Evolutionary conservation across 1,284 basidiomycete genomes (phyloP).

Genomic region (Trichosporon ovoides): DNA sequence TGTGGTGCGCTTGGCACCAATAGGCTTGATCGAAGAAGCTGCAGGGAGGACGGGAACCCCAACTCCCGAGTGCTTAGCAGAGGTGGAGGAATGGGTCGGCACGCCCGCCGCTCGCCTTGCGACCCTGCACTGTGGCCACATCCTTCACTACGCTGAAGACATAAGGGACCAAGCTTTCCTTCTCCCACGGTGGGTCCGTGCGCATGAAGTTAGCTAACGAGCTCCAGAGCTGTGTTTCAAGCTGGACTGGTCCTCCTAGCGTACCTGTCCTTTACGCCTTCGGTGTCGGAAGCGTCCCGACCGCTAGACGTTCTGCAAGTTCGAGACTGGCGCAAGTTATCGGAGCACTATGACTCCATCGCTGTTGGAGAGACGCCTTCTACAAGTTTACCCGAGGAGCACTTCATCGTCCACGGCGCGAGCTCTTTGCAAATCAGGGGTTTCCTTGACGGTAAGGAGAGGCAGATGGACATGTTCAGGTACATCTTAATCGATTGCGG

Average conservation of each 20-base stretch:
- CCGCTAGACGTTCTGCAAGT: not conserved
- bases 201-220: not conserved
- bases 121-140: not conserved
- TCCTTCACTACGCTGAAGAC: not conserved
- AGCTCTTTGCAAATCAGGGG: not conserved
- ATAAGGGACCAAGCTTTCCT: not conserved
- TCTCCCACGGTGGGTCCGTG: not conserved
- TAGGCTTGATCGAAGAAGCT: not conserved
- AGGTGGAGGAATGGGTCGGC: not conserved
- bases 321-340: not conserved
- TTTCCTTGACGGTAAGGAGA: not conserved
- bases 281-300: not conserved
- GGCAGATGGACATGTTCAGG: constrained; percentile 2
- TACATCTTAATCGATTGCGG: not conserved
- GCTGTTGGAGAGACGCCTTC: not conserved
- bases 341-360: not conserved
- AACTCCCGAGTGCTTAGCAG: not conserved
- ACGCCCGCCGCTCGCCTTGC: not conserved
- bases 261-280: not conserved
- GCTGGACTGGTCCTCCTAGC: not conserved
- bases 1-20: not conserved
- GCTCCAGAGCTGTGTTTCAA: not conserved
- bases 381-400: not conserved
- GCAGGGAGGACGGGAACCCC: not conserved
- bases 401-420: not conserved